Evolutionary conservation across 495 filamentous ascomycete genomes (phyloP), one percentile per base, ranked within the genome.

Genomic region (Daldinia vernicosa): DNA sequence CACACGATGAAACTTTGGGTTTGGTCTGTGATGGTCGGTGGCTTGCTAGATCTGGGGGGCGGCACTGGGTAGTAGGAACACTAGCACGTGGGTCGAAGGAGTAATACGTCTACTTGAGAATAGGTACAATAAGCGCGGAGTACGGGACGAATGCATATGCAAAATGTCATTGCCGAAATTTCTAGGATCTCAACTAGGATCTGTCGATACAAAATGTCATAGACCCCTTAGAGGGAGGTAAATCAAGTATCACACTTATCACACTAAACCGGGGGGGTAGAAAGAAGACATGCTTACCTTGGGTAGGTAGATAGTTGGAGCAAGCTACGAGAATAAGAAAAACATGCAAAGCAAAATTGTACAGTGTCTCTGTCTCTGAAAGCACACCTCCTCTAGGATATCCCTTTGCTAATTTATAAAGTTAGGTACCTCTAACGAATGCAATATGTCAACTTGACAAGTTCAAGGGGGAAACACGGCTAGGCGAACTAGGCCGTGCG

Each of bases 81-180:
- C 43, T 51, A 63, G 62, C 70, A 73, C 70, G 70, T 73, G 70
- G 70, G 58, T 26, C 27, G 45, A 66, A 66, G 56, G 53, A 66
- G 66, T 65, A 69, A 66, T 69, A 63, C 61, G 60, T 61, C 70
- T 57, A 66, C 62, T 52, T 35, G 39, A 33, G 47, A 72, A 47
- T 32, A n/a, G n/a, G n/a, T n/a, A 27, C 45, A 40, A 64, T 60
- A 35, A 47, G 60, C 45, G 50, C 60, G 61, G 60, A 70, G 67
- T 40, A 60, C 22, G 39, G 50, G 19, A 47, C 9, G 43, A 58
- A 57, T 61, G 60, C 65, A 61, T 57, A 69, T 69, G 70, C 64
- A 68, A 45, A 65, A 45, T 64, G 33, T 47, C 53, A 62, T 17
- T 71, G 53, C 69, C 63, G 63, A 71, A 63, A 66, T 62, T 45